Percentiles rank a stretch among this genome's conserved stretches.
phyloP scores from a whole-genome alignment of 345 rosid species.

The Ricinus communis region DNA sequence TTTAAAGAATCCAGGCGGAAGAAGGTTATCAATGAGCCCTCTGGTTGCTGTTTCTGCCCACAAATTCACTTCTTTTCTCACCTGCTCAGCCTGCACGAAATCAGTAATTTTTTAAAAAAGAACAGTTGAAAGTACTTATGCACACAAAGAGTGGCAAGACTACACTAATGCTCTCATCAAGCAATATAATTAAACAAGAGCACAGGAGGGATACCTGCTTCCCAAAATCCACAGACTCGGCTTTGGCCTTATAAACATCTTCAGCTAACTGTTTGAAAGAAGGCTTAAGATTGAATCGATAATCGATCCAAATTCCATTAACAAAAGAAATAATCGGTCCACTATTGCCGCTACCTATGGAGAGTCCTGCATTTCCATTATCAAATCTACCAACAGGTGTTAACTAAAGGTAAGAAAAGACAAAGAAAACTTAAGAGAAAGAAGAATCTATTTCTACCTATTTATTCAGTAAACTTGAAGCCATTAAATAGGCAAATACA shows the following conservation, averaged over 20 bases:
- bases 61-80: not conserved
- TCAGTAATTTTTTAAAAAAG: not conserved
- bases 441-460: too few relatives aligned
- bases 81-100: not conserved
- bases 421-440: too few relatives aligned
- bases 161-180: too few relatives aligned
- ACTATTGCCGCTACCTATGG: not conserved
- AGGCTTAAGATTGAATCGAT: conserved; percentile 5
- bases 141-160: too few relatives aligned
- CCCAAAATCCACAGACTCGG: conserved; percentile 17
- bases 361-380: too few relatives aligned
- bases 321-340: conserved; percentile 14
- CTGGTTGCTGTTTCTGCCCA: not conserved
- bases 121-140: too few relatives aligned
- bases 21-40: not conserved
- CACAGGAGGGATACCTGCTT: conserved; percentile 11
- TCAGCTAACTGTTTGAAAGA: conserved; percentile 23
- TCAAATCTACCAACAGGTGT: too few relatives aligned
- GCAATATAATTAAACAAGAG: too few relatives aligned
- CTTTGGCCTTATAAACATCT: conserved; percentile 16
- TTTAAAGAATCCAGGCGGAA: not conserved
- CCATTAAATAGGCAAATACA: too few relatives aligned
- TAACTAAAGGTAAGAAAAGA: too few relatives aligned
- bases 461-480: too few relatives aligned
- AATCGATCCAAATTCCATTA: conserved; percentile 20